Percentiles rank a stretch among this genome's conserved stretches.
Evolutionary conservation across 2,329 filamentous ascomycete species (phyloP).

Genomic region (Proliferodiscus dingleyae): DNA sequence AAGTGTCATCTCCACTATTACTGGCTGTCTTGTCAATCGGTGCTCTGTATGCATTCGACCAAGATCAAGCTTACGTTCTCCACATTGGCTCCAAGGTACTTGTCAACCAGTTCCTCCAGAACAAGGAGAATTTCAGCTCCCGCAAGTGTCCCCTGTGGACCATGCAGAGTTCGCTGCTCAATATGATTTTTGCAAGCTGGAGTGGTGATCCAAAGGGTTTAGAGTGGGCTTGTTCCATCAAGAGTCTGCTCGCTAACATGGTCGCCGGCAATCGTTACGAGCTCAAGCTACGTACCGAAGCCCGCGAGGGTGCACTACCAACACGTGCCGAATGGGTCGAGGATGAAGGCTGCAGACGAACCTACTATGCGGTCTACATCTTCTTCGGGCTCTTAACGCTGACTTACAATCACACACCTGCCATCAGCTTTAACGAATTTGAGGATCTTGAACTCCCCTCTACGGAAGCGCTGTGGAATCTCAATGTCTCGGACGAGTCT

Average conservation of each 20-base stretch:
- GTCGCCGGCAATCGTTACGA: slow-evolving; percentile 96
- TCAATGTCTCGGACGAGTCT: slow-evolving; percentile 69
- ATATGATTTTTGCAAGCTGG: slow-evolving; percentile 99
- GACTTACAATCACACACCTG: slow-evolving; percentile 96
- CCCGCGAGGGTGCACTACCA: slow-evolving; percentile 69
- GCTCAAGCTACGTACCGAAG: slow-evolving; percentile 86
- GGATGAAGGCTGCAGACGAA: slow-evolving; percentile 92
- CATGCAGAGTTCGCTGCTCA: slow-evolving; percentile 93
- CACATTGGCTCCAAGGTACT: slow-evolving; percentile 97
- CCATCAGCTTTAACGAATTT: slow-evolving; percentile 97
- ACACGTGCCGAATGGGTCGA: slow-evolving; percentile 90
- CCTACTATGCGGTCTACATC: slow-evolving; percentile 98
- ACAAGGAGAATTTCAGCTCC: slow-evolving; percentile 98
- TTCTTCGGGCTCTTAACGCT: slow-evolving; percentile 94
- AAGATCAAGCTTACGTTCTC: slow-evolving; percentile 93
- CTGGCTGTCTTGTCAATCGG: slow-evolving; percentile 92
- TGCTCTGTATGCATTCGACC: slow-evolving; percentile 92
- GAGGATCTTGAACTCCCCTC: slow-evolving; percentile 89
- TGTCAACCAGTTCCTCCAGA: slow-evolving; percentile 93
- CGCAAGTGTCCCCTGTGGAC: slow-evolving; percentile 96
- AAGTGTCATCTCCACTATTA: slow-evolving; percentile 75
- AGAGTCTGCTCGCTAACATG: slow-evolving; percentile 97
- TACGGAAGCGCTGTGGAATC: slow-evolving; percentile 90
- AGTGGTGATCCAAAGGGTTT: slow-evolving; percentile 95
- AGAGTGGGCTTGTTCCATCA: slow-evolving; percentile 98